Percentiles rank a stretch among this genome's conserved stretches.
phyloP scores from a whole-genome alignment of 176 grass and related monocot species.

The Calamus simplicifolius region DNA sequence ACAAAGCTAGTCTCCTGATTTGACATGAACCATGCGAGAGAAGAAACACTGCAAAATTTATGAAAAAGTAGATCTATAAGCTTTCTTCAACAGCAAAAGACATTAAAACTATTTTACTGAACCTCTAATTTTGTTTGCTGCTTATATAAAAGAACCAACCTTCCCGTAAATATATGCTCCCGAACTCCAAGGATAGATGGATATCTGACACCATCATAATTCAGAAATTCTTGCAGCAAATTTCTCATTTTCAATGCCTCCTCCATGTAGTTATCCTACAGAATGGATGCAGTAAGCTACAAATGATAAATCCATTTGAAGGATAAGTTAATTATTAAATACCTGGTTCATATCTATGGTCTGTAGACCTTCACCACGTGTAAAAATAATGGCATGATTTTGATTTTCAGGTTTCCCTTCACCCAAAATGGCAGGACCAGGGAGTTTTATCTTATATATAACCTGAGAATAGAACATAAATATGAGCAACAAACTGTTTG shows the following conservation, averaged over 20 bases:
- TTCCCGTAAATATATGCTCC: slow-evolving; percentile 96
- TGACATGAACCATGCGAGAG: slow-evolving; percentile 99
- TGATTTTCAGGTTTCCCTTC: slow-evolving; percentile 98
- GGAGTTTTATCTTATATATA: slow-evolving; percentile 92
- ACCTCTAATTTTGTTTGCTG: not conserved
- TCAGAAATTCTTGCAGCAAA: slow-evolving; percentile 86
- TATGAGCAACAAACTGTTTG: too few relatives aligned
- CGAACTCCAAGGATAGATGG: slow-evolving; percentile 96
- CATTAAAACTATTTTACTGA: too few relatives aligned
- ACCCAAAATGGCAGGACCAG: slow-evolving; percentile 77
- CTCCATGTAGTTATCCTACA: slow-evolving; percentile 94
- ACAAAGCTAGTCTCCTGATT: slow-evolving; percentile 98
- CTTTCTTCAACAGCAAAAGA: not conserved
- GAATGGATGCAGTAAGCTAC: slow-evolving; percentile 24
- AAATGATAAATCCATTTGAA: slow-evolving; percentile 16
- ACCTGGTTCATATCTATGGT: slow-evolving; percentile 99
- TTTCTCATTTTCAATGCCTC: slow-evolving; percentile 99
- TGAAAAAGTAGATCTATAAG: slow-evolving; percentile 24
- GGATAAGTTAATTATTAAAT: slow-evolving; percentile 16
- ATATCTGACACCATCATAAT: slow-evolving; percentile 42
- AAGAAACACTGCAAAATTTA: slow-evolving; percentile 68
- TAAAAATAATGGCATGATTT: slow-evolving; percentile 96
- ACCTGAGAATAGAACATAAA: slow-evolving; percentile 33
- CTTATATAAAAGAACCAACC: slow-evolving; percentile 33
- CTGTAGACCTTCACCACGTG: slow-evolving; percentile 91